A percentile compares a stretch with the other conserved stretches of the same genome.
Evolutionary conservation across 164 flowering plant species (phyloP).

Genomic region (Tinospora cordifolia): DNA sequence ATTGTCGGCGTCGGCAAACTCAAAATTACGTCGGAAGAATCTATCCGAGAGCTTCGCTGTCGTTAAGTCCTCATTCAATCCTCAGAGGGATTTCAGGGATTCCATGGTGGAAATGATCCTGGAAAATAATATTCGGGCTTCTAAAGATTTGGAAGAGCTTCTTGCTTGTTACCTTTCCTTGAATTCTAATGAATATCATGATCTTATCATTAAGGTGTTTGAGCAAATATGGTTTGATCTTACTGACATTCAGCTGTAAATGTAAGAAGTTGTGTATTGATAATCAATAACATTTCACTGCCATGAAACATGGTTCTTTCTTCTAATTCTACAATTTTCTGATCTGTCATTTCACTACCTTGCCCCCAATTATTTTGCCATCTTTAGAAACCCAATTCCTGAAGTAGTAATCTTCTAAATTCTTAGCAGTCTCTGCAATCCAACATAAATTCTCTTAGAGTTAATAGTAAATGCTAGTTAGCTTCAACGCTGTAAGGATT

Average conservation of each 20-base stretch:
- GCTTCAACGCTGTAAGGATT: no score
- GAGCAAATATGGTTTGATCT: constrained; percentile 81
- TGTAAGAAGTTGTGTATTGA: not conserved
- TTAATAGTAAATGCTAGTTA: no score
- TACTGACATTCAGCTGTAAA: constrained; percentile 18
- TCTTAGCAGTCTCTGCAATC: no score
- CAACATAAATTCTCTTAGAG: no score
- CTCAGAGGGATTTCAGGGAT: constrained; percentile 66
- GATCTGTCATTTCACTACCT: not conserved
- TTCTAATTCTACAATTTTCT: not conserved
- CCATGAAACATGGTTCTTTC: not conserved
- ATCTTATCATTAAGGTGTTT: constrained; percentile 65
- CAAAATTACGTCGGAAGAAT: constrained; percentile 21
- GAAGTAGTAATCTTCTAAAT: no score
- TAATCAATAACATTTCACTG: not conserved
- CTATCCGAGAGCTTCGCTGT: constrained; percentile 64
- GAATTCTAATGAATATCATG: constrained; percentile 72
- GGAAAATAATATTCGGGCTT: constrained; percentile 52
- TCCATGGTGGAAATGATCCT: constrained; percentile 93
- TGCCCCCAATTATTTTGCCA: no score
- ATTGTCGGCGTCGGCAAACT: constrained; percentile 16
- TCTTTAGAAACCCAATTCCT: no score
- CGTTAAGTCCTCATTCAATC: constrained; percentile 60
- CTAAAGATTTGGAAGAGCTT: constrained; percentile 75
- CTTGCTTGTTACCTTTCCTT: constrained; percentile 79